phyloP scores from a whole-genome alignment of 768 basidiomycete genomes.

The Hortiboletus flavorubellus region DNA sequence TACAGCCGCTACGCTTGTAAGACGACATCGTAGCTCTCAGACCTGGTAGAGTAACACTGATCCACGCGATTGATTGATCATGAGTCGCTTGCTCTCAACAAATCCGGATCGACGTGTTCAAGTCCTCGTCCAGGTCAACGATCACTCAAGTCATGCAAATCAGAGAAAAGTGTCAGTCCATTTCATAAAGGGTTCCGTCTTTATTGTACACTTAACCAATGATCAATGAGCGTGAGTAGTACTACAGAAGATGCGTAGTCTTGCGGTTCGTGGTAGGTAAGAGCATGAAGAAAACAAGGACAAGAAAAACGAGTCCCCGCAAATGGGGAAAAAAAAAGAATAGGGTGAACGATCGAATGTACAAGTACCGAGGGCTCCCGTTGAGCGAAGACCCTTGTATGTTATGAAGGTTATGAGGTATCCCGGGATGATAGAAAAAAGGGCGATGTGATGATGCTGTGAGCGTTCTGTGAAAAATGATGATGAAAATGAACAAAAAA shows the following conservation, averaged over 20 bases:
- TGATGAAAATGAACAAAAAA: neutral
- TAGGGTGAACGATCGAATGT: conserved; percentile 20
- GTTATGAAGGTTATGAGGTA: neutral
- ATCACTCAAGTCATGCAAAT: neutral
- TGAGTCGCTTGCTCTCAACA: no score
- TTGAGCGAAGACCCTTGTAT: neutral
- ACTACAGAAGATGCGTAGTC: conserved; percentile 24
- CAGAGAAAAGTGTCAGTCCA: neutral
- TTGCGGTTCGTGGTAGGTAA: conserved; percentile 1
- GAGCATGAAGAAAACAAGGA: neutral
- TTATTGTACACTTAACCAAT: conserved; percentile 5
- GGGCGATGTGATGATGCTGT: neutral
- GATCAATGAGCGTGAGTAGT: conserved; percentile 22
- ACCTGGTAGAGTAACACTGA: no score
- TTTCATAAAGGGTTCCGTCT: neutral
- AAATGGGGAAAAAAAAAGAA: neutral
- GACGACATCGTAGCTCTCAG: no score
- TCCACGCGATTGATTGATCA: no score
- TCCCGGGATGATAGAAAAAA: neutral
- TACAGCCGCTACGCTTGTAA: no score
- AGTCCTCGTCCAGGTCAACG: no score
- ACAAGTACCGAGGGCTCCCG: conserved; percentile 1
- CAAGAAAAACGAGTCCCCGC: neutral
- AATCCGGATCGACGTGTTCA: no score
- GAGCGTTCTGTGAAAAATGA: neutral